Evolutionary conservation across 305 asterid species (phyloP).

Genomic region (Solanum hybrid): DNA sequence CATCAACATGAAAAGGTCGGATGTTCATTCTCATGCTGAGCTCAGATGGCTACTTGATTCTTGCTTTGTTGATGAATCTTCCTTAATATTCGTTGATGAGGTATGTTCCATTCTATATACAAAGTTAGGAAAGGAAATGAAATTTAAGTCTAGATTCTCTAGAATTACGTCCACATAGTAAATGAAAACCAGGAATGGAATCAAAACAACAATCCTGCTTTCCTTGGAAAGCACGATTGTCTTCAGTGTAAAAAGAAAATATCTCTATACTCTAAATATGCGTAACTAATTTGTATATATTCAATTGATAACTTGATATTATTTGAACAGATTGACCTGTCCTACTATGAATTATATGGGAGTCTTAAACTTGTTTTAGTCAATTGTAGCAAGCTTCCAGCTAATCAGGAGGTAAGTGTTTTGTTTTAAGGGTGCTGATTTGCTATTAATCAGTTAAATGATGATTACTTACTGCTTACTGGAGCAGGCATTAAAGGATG

Average conservation of each 20-base stretch:
- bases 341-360: conserved; percentile 69
- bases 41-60: conserved; percentile 64
- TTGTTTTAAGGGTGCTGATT: conserved; percentile 11
- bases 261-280: not conserved
- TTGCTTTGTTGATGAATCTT: conserved; percentile 58
- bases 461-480: conserved; percentile 1
- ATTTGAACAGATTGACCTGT: conserved; percentile 57
- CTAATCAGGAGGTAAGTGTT: conserved; percentile 53
- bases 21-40: conserved; percentile 43
- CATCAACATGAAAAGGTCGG: conserved; percentile 60
- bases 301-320: not conserved
- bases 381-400: conserved; percentile 45
- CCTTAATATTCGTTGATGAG: conserved; percentile 64
- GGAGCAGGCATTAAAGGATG: conserved; percentile 31
- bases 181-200: not conserved
- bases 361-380: conserved; percentile 64
- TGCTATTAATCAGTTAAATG: not conserved
- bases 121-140: not conserved
- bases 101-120: conserved; percentile 20
- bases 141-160: not conserved
- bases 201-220: not conserved
- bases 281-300: not conserved
- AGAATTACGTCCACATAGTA: not conserved
- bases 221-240: not conserved
- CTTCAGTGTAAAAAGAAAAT: not conserved